A percentile compares a stretch with the other conserved stretches of the same genome.
phyloP scores from a whole-genome alignment of 208 protist genomes.

The Acanthamoeba triangularis region DNA sequence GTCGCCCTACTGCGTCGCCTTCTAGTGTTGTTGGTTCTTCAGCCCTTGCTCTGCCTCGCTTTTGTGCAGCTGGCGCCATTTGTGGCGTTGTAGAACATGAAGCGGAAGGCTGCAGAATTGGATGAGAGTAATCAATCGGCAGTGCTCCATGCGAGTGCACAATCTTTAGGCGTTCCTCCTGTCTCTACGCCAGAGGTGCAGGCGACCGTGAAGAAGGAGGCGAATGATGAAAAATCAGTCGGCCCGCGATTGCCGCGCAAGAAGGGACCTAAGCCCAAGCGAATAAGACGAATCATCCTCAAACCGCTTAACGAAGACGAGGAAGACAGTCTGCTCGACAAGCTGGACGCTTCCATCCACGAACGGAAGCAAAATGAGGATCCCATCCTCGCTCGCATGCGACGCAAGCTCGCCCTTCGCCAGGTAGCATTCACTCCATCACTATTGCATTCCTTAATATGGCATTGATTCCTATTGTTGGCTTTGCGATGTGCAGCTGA shows the following conservation, averaged over 20 bases:
- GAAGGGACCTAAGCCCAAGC: constrained; percentile 5
- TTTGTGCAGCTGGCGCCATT: no score
- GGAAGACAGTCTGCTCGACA: background rate
- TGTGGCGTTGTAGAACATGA: background rate
- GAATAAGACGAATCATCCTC: constrained; percentile 12
- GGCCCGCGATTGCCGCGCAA: background rate
- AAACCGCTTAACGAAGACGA: background rate
- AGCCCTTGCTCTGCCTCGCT: no score
- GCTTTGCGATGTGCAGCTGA: background rate
- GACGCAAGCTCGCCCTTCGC: background rate
- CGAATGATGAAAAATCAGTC: background rate
- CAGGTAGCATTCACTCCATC: background rate
- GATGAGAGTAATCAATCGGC: background rate
- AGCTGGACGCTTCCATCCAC: background rate
- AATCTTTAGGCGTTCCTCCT: no score
- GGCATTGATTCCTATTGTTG: background rate
- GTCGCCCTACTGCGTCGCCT: no score
- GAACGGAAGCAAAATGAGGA: background rate
- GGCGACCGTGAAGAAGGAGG: background rate
- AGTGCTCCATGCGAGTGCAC: no score
- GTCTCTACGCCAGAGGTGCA: no score
- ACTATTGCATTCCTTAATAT: background rate
- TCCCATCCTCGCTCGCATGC: constrained; percentile 22
- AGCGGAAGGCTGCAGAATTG: background rate
- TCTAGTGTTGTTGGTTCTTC: no score